These are phyloP conservation scores for Dendrobium nobile DNA, from an alignment of 106 monocot genomes.

Conservation along the genomic window DNA sequence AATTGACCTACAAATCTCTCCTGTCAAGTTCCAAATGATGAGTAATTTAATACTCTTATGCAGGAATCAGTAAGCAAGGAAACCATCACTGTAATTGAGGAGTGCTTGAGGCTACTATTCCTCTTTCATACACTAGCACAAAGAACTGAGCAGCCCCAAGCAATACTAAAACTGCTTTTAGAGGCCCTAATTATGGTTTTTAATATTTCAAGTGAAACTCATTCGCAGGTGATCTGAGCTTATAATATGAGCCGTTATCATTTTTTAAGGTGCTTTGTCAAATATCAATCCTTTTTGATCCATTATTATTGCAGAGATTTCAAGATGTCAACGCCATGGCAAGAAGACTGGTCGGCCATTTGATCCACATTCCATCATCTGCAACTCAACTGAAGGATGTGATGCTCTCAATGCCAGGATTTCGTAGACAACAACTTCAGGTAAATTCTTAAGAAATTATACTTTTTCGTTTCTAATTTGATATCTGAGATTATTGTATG, in stretches of 20 bases:
- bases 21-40: not conserved
- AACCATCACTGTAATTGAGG: slow-evolving; percentile 44
- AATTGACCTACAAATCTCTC: slow-evolving; percentile 8
- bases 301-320: slow-evolving; percentile 34
- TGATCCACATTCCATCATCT: slow-evolving; percentile 69
- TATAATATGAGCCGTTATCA: not conserved
- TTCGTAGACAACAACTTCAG: slow-evolving; percentile 68
- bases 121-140: slow-evolving; percentile 63
- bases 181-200: slow-evolving; percentile 70
- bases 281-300: not conserved
- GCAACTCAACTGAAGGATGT: slow-evolving; percentile 65
- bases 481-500: not conserved
- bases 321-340: slow-evolving; percentile 48
- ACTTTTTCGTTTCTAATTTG: not conserved
- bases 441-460: slow-evolving; percentile 17
- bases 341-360: slow-evolving; percentile 66
- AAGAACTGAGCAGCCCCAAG: slow-evolving; percentile 29
- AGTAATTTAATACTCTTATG: slow-evolving; percentile 4
- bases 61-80: slow-evolving; percentile 51
- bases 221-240: slow-evolving; percentile 43
- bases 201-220: slow-evolving; percentile 27
- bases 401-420: slow-evolving; percentile 60
- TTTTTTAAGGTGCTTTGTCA: not conserved
- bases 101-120: slow-evolving; percentile 73
- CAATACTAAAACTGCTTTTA: slow-evolving; percentile 44